A percentile compares a stretch with the other conserved stretches of the same genome.
Conservation (phyloP, 1,284 basidiomycete genomes). For the Gastroboletus turbinatus region DNA sequence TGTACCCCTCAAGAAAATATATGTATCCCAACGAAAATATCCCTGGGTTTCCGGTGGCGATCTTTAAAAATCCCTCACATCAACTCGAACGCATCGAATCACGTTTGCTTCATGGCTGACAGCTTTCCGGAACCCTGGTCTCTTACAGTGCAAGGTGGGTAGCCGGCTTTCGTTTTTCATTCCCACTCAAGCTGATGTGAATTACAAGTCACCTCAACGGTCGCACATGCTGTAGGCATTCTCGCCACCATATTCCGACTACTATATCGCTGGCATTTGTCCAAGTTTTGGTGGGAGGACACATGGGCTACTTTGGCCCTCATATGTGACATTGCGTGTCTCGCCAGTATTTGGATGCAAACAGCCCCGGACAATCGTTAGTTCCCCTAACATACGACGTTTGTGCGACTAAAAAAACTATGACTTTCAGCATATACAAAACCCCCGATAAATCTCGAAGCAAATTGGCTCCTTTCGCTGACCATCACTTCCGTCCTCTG, state of each 20-base stretch:
- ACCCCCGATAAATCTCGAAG: neutral
- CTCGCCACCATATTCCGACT: constrained; percentile 21
- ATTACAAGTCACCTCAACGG: constrained; percentile 19
- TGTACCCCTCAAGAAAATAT: neutral
- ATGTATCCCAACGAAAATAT: neutral
- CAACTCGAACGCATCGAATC: neutral
- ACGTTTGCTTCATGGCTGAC: neutral
- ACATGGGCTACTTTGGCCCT: constrained; percentile 27
- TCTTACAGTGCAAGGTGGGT: constrained; percentile 14
- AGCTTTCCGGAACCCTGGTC: neutral
- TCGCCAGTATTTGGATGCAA: constrained; percentile 21
- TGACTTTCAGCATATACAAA: neutral
- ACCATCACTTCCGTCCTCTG: constrained; percentile 21
- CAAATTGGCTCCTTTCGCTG: constrained; percentile 20
- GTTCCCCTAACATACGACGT: neutral
- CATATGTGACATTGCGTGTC: constrained; percentile 21
- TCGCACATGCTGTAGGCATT: constrained; percentile 18
- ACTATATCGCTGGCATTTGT: constrained; percentile 20
- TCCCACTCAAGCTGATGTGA: neutral
- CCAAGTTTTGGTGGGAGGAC: constrained; percentile 28
- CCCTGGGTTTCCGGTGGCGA: neutral
- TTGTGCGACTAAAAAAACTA: neutral
- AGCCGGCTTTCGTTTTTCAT: neutral
- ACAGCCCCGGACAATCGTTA: neutral
- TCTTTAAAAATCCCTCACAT: neutral